A percentile compares a stretch with the other conserved stretches of the same genome.
These are phyloP conservation scores for Aspergillus pseudonomiae DNA, from an alignment of 2,329 filamentous ascomycete genomes.

Conservation along the genomic window DNA sequence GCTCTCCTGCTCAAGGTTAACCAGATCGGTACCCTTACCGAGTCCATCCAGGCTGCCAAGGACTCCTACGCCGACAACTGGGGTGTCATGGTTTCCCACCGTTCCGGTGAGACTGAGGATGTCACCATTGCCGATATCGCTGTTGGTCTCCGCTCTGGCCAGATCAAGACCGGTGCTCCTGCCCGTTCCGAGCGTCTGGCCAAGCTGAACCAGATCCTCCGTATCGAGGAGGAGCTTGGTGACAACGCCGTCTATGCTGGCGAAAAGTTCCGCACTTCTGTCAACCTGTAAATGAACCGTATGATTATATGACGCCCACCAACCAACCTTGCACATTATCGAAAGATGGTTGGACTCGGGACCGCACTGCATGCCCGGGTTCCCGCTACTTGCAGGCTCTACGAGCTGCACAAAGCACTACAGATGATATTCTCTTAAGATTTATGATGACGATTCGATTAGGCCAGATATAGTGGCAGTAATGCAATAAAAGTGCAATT, in stretches of 20 bases:
- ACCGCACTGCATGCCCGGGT: conserved; percentile 10
- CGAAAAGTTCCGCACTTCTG: conserved; percentile 84
- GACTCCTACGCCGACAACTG: conserved; percentile 94
- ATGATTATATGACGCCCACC: conserved; percentile 6
- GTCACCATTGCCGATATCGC: conserved; percentile 98
- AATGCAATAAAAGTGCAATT: conserved; percentile 23
- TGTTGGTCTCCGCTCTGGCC: conserved; percentile 91
- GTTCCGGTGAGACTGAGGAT: conserved; percentile 98
- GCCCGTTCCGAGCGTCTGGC: conserved; percentile 96
- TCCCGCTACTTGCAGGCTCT: conserved; percentile 11
- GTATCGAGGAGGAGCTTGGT: conserved; percentile 98
- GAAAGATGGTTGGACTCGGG: conserved; percentile 13
- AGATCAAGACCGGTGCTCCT: conserved; percentile 99
- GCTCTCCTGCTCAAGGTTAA: conserved; percentile 99
- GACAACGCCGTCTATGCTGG: conserved; percentile 90
- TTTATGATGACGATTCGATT: conserved; percentile 32
- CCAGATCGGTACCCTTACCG: conserved; percentile 98
- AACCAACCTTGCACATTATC: conserved; percentile 9
- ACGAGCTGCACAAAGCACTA: conserved; percentile 10
- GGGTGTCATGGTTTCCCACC: conserved; percentile 99
- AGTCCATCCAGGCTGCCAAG: conserved; percentile 99
- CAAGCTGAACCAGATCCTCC: conserved; percentile 99
- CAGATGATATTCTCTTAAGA: conserved; percentile 18
- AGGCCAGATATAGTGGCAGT: conserved; percentile 27
- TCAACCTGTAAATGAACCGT: conserved; percentile 71